Evolutionary conservation across 352 stramenopile species (phyloP).

Genomic region (Globisporangium nunn): DNA sequence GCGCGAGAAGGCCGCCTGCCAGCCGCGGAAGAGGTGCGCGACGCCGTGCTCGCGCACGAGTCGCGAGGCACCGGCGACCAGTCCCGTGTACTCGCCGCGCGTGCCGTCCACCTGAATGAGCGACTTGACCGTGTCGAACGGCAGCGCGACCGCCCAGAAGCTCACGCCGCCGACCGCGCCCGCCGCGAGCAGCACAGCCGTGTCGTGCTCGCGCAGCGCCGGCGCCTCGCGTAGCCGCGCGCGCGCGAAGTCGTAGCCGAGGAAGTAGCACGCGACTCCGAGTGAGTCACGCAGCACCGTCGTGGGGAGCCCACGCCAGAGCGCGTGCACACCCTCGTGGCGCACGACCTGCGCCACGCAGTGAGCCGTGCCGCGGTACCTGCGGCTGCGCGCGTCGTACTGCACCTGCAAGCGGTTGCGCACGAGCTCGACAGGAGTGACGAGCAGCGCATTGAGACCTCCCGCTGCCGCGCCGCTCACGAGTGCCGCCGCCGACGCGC

Average conservation of each 20-base stretch:
- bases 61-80: constrained; percentile 26
- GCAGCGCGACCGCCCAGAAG: constrained; percentile 80
- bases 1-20: constrained; percentile 74
- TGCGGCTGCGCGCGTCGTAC: constrained; percentile 40
- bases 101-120: constrained; percentile 67
- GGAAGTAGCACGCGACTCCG: constrained; percentile 82
- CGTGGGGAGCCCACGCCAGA: constrained; percentile 72
- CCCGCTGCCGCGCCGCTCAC: constrained; percentile 52
- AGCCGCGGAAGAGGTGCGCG: constrained; percentile 67
- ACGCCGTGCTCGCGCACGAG: constrained; percentile 51
- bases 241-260: constrained; percentile 76
- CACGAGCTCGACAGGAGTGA: constrained; percentile 72
- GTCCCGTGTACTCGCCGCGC: constrained; percentile 32
- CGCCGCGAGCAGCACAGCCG: constrained; percentile 42
- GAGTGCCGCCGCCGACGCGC: constrained; percentile 38
- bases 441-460: constrained; percentile 66
- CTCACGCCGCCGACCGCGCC: constrained; percentile 74
- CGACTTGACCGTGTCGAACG: constrained; percentile 83
- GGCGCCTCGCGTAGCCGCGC: constrained; percentile 18
- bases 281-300: constrained; percentile 79
- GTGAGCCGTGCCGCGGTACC: constrained; percentile 48
- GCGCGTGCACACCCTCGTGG: constrained; percentile 42
- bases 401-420: constrained; percentile 79
- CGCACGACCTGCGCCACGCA: constrained; percentile 54
- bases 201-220: constrained; percentile 27